These are phyloP conservation scores for Cryptococcus sp. DNA, from an alignment of 1,284 basidiomycete species.

Conservation along the genomic window DNA sequence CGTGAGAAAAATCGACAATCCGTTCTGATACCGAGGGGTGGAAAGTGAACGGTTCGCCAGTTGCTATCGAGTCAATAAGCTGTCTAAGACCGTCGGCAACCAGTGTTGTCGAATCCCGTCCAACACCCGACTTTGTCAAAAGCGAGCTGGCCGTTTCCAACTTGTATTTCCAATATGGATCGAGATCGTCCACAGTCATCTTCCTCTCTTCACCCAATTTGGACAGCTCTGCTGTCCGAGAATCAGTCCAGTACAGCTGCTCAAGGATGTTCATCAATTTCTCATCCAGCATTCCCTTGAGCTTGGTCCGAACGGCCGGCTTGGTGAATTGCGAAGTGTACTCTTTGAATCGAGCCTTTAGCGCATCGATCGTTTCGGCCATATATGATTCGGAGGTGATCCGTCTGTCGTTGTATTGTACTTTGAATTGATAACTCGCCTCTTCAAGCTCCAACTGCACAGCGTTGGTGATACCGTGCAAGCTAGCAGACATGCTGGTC, in stretches of 20 bases:
- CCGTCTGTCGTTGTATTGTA: constrained; percentile 96
- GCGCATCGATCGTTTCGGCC: constrained; percentile 89
- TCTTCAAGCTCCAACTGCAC: constrained; percentile 97
- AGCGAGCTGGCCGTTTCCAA: constrained; percentile 88
- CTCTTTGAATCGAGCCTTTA: constrained; percentile 89
- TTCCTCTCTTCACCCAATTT: constrained; percentile 70
- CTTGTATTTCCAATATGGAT: constrained; percentile 94
- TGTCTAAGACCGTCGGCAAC: constrained; percentile 90
- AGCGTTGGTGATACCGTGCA: constrained; percentile 93
- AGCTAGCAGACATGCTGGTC: constrained; percentile 91
- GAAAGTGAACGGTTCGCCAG: constrained; percentile 86
- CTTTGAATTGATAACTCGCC: constrained; percentile 95
- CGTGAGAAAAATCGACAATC: constrained; percentile 86
- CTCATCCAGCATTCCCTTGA: constrained; percentile 91
- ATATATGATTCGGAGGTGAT: constrained; percentile 96
- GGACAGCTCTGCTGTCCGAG: constrained; percentile 73
- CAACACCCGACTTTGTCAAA: constrained; percentile 95
- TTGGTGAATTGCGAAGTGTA: constrained; percentile 84
- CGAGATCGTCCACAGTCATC: constrained; percentile 68
- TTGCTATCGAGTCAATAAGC: constrained; percentile 82
- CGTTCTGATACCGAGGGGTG: constrained; percentile 86
- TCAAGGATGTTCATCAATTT: constrained; percentile 96
- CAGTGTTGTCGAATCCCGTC: constrained; percentile 87
- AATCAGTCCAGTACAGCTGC: constrained; percentile 95
- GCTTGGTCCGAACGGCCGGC: constrained; percentile 79